Conservation (phyloP, 1,284 basidiomycete genomes). For the Trichosporon asahii region DNA sequence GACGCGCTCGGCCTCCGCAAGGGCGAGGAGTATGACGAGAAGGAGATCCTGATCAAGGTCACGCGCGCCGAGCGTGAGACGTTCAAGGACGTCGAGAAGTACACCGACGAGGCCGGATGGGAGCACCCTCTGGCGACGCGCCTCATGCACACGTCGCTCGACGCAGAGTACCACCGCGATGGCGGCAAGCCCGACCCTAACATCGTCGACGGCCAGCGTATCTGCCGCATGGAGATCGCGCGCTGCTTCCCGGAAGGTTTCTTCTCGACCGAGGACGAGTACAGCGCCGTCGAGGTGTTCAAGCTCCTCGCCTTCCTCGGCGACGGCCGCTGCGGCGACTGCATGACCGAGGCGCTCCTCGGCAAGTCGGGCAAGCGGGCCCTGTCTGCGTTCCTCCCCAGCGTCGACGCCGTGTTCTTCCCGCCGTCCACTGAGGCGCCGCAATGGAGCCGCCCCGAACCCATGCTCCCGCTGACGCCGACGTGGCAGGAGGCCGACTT, state of each 20-base stretch:
- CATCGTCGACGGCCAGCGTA: not conserved
- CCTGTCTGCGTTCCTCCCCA: conserved; percentile 46
- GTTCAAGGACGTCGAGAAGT: conserved; percentile 26
- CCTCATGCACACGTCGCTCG: conserved; percentile 17
- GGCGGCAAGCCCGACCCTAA: not conserved
- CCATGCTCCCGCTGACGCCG: conserved; percentile 33
- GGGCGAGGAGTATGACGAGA: conserved; percentile 17
- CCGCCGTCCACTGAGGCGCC: conserved; percentile 15
- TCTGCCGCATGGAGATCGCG: conserved; percentile 15
- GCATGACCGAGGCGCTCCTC: conserved; percentile 44
- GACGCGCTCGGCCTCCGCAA: conserved; percentile 24
- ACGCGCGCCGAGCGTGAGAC: conserved; percentile 27
- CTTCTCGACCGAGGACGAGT: conserved; percentile 21
- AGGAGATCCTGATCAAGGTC: conserved; percentile 13
- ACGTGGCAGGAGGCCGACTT: conserved; percentile 35
- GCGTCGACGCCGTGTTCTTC: conserved; percentile 20
- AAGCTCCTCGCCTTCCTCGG: conserved; percentile 38
- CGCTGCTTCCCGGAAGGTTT: conserved; percentile 37
- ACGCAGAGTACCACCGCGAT: not conserved
- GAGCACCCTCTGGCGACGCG: conserved; percentile 27
- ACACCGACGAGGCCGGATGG: conserved; percentile 31
- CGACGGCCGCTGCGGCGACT: conserved; percentile 45
- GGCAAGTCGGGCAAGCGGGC: conserved; percentile 41
- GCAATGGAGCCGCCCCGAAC: conserved; percentile 34
- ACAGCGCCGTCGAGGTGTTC: conserved; percentile 37